Evolutionary conservation across 2,329 filamentous ascomycete species (phyloP).

Genomic region (Phialophora verrucosa): DNA sequence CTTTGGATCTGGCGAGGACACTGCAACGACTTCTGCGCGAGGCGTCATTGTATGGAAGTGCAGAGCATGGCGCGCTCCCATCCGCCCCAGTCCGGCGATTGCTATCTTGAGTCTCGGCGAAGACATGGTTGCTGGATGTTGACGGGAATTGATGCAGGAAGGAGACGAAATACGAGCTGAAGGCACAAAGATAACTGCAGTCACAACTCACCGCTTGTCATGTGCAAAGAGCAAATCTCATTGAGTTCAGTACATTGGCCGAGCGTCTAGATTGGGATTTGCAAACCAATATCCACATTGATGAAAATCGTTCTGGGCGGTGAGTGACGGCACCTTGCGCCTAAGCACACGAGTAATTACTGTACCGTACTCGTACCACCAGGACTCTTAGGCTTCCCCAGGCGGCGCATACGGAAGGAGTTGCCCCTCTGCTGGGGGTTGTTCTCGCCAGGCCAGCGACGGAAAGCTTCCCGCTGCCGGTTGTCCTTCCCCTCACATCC

Average conservation of each 20-base stretch:
- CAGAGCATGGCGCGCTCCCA: constrained; percentile 56
- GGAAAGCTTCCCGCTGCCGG: too few relatives aligned
- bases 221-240: background rate
- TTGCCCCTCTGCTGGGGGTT: too few relatives aligned
- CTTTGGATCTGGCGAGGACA: constrained; percentile 53
- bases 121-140: constrained; percentile 25
- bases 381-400: background rate
- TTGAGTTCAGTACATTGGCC: background rate
- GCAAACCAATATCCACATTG: constrained; percentile 2
- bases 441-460: too few relatives aligned
- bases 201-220: background rate
- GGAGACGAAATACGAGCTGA: background rate
- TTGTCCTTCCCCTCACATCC: too few relatives aligned
- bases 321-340: constrained; percentile 48
- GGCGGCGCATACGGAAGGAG: too few relatives aligned
- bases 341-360: background rate
- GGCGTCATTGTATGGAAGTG: constrained; percentile 57
- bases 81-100: constrained; percentile 58
- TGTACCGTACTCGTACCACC: too few relatives aligned
- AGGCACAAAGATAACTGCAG: background rate
- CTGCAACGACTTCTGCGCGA: constrained; percentile 57
- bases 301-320: constrained; percentile 5
- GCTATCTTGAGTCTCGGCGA: constrained; percentile 51
- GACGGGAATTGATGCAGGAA: background rate
- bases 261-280: background rate